Percentiles rank a stretch among this genome's conserved stretches.
Conservation (phyloP, 306 rosid genomes). For the Pterocarpus santalinus region DNA sequence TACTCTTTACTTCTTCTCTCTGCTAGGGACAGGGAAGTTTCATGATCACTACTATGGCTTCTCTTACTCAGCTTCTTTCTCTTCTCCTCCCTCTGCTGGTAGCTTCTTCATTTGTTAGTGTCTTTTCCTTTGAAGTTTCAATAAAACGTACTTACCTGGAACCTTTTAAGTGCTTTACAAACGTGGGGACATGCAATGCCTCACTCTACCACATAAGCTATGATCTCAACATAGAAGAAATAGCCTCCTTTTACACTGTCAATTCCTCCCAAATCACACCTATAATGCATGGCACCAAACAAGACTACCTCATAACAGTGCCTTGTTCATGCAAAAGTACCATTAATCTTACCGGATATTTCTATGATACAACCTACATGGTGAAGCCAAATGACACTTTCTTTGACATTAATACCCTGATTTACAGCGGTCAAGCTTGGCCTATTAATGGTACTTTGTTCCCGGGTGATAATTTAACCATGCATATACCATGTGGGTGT, state of each 20-base stretch:
- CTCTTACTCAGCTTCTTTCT: constrained; percentile 45
- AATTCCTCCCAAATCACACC: constrained; percentile 55
- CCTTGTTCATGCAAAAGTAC: constrained; percentile 73
- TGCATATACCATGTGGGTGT: constrained; percentile 83
- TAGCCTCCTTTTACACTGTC: constrained; percentile 62
- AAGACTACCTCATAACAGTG: constrained; percentile 66
- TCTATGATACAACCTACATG: constrained; percentile 61
- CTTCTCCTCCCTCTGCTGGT: constrained; percentile 48
- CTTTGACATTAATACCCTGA: constrained; percentile 34
- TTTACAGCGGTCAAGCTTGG: constrained; percentile 75
- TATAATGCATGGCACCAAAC: constrained; percentile 25
- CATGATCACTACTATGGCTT: constrained; percentile 61
- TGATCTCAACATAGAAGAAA: constrained; percentile 32
- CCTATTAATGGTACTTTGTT: not conserved
- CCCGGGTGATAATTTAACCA: constrained; percentile 6
- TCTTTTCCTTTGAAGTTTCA: constrained; percentile 1
- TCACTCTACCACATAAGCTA: constrained; percentile 61
- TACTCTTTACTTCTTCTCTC: constrained; percentile 9
- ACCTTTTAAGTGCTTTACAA: constrained; percentile 62
- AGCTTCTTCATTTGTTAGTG: constrained; percentile 29
- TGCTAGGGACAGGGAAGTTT: constrained; percentile 1
- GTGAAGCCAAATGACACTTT: constrained; percentile 52
- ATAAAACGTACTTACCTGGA: constrained; percentile 29
- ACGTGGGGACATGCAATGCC: constrained; percentile 63
- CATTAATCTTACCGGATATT: constrained; percentile 56